phyloP scores from a whole-genome alignment of 495 filamentous ascomycete species.

The Rostrohypoxylon terebratum region DNA sequence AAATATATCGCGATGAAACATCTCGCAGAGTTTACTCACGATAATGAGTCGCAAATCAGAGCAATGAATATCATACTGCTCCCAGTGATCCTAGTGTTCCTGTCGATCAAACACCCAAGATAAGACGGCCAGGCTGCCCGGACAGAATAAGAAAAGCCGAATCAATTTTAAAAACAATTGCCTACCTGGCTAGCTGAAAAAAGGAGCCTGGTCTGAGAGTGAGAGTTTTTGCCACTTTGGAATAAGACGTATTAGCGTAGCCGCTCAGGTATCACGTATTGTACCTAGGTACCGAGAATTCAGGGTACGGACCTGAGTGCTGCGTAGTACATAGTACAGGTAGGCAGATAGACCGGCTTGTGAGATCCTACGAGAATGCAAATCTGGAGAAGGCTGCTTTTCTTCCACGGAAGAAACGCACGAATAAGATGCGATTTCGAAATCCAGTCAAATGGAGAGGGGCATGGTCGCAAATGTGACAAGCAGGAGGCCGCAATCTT shows the following conservation, averaged over 20 bases:
- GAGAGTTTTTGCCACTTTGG: slow-evolving; percentile 23
- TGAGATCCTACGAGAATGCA: slow-evolving; percentile 11
- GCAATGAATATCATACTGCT: not conserved
- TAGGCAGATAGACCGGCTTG: not conserved
- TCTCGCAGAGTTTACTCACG: slow-evolving; percentile 6
- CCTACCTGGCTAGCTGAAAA: not conserved
- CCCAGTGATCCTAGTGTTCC: slow-evolving; percentile 35
- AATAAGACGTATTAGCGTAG: slow-evolving; percentile 3
- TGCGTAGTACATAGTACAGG: not conserved
- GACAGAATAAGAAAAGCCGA: slow-evolving; percentile 4
- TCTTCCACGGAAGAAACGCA: slow-evolving; percentile 14
- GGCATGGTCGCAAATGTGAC: slow-evolving; percentile 16
- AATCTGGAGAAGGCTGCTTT: slow-evolving; percentile 19
- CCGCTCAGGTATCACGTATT: not conserved
- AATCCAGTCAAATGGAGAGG: slow-evolving; percentile 31
- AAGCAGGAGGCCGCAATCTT: slow-evolving; percentile 20
- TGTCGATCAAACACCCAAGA: slow-evolving; percentile 23
- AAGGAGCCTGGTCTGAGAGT: not conserved
- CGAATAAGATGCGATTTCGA: slow-evolving; percentile 33
- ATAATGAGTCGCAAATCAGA: slow-evolving; percentile 26
- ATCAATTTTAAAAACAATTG: slow-evolving; percentile 9
- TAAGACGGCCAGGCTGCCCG: not conserved
- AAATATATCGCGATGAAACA: slow-evolving; percentile 19
- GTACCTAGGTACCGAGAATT: too few species aligned
- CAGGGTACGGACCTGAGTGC: not conserved